Base-by-base conservation (phyloP, 768 basidiomycete genomes). In the Leucosporidium scottii region DNA sequence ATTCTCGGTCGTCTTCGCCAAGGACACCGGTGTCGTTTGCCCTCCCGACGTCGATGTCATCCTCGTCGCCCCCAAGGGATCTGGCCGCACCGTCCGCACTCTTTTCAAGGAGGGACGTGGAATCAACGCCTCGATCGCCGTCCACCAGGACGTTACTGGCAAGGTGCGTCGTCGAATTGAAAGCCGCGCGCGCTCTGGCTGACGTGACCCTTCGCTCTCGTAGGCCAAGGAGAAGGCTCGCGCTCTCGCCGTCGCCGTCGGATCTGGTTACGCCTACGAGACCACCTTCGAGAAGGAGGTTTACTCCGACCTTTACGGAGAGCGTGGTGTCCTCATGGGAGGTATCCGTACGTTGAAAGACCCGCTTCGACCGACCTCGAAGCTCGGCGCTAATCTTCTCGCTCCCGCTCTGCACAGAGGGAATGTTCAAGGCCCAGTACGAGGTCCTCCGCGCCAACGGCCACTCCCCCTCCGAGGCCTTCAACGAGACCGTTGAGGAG, bases 401-500 rank as follows among this genome's bases (percentile, higher is more conserved):
- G 30, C 55, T 57, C 49, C 5, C 51, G 25, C 4, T 50, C 61
- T 44, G 61, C n/a, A 10, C 66, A 90, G 88, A 99, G 87, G 96
- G 96, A 73, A 85, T 99, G 78, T 98, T 99, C 90, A 84, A 93
- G 75, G 96, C 96, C 50, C 96, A 99, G 81, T 99, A 98, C 85
- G 86, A 93, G 84, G 88, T 94, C 67, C 89, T 96, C 76, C 91
- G 93, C 78, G 89, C 88, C 77, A 94, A 94, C 78, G 93, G 93
- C 64, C 96, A 99, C 84, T 82, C 86, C 6, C 96, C 96, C 62
- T 98, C 94, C 53, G 96, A 99, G 79, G 93, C 93, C 59, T 98
- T 99, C 86, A 98, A 99, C 81, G 96, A 99, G 84, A 98, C 96
- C 67, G 96, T 98, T 69, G 96, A 98, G 81, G 96, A 98, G 82